phyloP scores from a whole-genome alignment of 2,329 filamentous ascomycete species.

The Thielaviopsis cerberus region DNA sequence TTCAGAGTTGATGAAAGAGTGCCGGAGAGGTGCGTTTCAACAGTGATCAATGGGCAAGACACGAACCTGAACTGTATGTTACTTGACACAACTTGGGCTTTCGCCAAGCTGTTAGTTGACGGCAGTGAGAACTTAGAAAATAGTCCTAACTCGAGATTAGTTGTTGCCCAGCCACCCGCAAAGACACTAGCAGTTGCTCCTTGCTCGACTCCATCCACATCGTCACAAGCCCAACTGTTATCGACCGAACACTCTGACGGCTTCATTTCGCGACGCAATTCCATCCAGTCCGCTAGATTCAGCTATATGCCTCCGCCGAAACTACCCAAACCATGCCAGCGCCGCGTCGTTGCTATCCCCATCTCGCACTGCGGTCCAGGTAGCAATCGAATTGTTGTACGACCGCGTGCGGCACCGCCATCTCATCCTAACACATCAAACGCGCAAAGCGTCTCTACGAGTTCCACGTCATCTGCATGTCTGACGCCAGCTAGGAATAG shows the following conservation, averaged over 20 bases:
- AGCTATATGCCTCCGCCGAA: background rate
- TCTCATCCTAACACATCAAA: background rate
- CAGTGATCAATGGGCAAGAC: background rate
- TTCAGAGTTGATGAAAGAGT: no score
- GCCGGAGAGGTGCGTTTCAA: background rate
- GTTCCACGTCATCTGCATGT: background rate
- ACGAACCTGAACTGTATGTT: background rate
- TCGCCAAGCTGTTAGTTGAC: background rate
- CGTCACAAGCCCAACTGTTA: background rate
- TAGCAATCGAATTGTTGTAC: background rate
- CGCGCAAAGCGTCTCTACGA: background rate
- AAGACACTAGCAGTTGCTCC: background rate
- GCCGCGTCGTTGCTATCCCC: background rate
- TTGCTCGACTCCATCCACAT: background rate
- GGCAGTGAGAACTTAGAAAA: no score
- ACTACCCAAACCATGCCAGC: background rate
- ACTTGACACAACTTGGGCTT: background rate
- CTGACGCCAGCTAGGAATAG: no score
- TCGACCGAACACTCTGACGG: background rate
- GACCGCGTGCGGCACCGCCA: background rate
- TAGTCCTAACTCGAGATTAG: no score
- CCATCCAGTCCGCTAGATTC: background rate
- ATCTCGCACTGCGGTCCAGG: background rate
- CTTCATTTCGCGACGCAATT: background rate
- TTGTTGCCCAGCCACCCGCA: no score